Evolutionary conservation across 257 asterid genomes (phyloP).

Genomic region (Parsonsia alboflavescens): DNA sequence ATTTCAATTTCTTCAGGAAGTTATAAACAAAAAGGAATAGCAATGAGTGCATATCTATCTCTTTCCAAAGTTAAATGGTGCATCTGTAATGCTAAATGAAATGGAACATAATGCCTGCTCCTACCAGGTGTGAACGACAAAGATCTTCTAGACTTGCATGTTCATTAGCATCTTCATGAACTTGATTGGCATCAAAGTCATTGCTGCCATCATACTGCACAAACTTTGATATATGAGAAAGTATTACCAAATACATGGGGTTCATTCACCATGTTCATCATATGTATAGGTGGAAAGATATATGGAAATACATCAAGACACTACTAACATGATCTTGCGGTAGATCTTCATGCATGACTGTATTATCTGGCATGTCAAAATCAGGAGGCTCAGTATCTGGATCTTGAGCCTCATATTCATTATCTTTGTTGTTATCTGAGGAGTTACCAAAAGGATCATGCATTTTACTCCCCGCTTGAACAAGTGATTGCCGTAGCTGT

Average conservation of each 20-base stretch:
- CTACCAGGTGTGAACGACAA: constrained; percentile 92
- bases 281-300: neutral
- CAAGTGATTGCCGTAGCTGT: constrained; percentile 84
- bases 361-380: constrained; percentile 52
- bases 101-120: constrained; percentile 8
- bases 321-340: constrained; percentile 50
- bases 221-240: constrained; percentile 12
- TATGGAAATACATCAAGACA: neutral
- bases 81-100: constrained; percentile 4
- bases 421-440: constrained; percentile 30
- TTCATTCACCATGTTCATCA: neutral
- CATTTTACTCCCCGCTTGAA: constrained; percentile 32
- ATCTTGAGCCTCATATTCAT: constrained; percentile 64
- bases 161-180: constrained; percentile 37
- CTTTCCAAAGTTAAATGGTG: neutral
- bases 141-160: constrained; percentile 78
- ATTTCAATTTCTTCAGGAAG: neutral
- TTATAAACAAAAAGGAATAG: neutral
- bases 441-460: constrained; percentile 30
- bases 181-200: constrained; percentile 23
- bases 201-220: constrained; percentile 43
- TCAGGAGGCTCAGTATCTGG: constrained; percentile 49
- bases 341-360: constrained; percentile 27
- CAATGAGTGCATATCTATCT: neutral
- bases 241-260: neutral